Conservation (phyloP, 805 yeast species). For the Cyberlindnera euphorbiiphila region DNA sequence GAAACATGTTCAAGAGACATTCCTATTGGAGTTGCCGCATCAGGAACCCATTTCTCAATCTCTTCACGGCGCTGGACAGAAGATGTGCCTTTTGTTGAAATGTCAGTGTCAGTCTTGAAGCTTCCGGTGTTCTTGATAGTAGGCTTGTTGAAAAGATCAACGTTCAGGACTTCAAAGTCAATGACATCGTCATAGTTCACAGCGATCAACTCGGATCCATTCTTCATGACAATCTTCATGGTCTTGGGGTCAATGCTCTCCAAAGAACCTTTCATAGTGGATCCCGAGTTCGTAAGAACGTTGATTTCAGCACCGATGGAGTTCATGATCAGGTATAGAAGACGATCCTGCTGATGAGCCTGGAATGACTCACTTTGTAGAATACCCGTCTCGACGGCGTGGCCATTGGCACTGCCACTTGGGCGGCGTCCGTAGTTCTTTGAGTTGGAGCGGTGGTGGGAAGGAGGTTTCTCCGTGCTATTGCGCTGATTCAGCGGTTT, state of each 20-base stretch:
- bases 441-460: constrained; percentile 19
- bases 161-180: constrained; percentile 36
- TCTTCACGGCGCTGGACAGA: constrained; percentile 60
- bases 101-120: constrained; percentile 85
- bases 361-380: constrained; percentile 27
- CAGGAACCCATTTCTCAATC: constrained; percentile 81
- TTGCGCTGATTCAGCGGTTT: constrained; percentile 14
- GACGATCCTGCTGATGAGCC: constrained; percentile 43
- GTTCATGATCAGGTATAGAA: constrained; percentile 50
- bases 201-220: constrained; percentile 28
- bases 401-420: constrained; percentile 3
- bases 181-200: constrained; percentile 34
- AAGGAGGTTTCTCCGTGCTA: constrained; percentile 8
- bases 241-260: constrained; percentile 49
- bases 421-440: constrained; percentile 15
- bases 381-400: constrained; percentile 1
- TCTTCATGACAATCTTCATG: constrained; percentile 30
- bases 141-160: constrained; percentile 27
- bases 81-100: constrained; percentile 32
- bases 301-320: constrained; percentile 56
- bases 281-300: constrained; percentile 62
- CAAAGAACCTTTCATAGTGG: constrained; percentile 54
- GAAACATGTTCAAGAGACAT: constrained; percentile 22
- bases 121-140: constrained; percentile 20
- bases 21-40: constrained; percentile 19